phyloP scores from a whole-genome alignment of 2,329 filamentous ascomycete species.

The Phyllosticta capitalensis region DNA sequence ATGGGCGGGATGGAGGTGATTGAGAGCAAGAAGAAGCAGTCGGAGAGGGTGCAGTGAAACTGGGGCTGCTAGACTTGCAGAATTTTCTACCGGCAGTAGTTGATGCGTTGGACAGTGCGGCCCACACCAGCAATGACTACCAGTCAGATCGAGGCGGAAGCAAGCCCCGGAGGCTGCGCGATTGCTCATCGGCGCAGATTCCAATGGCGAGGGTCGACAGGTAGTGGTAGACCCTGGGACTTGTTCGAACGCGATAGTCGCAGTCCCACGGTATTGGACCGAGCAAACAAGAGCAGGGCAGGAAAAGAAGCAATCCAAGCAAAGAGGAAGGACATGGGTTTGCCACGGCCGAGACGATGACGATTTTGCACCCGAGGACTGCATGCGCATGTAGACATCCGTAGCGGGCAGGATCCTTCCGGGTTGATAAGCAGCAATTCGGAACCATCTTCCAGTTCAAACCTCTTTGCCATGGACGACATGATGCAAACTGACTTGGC shows the following conservation, averaged over 20 bases:
- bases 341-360: neutral
- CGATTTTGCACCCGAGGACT: neutral
- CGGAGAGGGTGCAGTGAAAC: neutral
- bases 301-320: neutral
- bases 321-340: neutral
- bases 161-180: neutral
- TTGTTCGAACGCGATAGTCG: neutral
- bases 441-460: neutral
- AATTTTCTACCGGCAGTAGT: neutral
- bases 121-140: neutral
- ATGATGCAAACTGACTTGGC: neutral
- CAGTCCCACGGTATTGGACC: neutral
- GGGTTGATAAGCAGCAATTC: neutral
- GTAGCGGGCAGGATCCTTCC: neutral
- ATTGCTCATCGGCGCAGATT: neutral
- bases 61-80: neutral
- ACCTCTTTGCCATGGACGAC: neutral
- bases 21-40: constrained; percentile 12
- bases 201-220: neutral
- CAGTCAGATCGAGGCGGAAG: neutral
- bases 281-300: neutral
- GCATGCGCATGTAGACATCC: neutral
- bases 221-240: neutral
- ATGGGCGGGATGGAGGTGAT: constrained; percentile 53
- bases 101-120: neutral